A percentile compares a stretch with the other conserved stretches of the same genome.
These are phyloP conservation scores for Ambrosia artemisiifolia DNA, from an alignment of 129 eudicot genomes.

Conservation along the genomic window DNA sequence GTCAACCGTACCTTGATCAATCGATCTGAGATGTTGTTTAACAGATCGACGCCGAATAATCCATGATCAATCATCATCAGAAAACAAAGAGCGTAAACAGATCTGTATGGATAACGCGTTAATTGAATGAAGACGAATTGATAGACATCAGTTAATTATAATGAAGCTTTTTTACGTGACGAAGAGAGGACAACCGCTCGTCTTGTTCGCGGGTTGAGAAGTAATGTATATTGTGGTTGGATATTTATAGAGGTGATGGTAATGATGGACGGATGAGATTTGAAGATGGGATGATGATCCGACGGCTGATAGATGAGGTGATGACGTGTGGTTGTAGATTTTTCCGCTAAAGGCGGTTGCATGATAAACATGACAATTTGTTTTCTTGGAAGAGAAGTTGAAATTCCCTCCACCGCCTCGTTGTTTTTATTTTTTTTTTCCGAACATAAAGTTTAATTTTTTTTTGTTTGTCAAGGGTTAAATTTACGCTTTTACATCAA, in stretches of 20 bases:
- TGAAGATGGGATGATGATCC: not conserved
- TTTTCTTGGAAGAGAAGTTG: not conserved
- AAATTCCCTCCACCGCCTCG: not conserved
- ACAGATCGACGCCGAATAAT: not conserved
- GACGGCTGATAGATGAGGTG: conserved; percentile 6
- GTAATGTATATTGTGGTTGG: no score
- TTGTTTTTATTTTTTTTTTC: no score
- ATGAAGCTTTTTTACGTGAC: no score
- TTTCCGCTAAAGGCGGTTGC: conserved; percentile 21
- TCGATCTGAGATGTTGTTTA: not conserved
- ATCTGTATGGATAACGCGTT: not conserved
- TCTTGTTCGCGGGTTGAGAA: no score
- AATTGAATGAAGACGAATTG: not conserved
- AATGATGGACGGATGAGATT: conserved; percentile 23
- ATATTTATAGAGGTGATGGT: conserved; percentile 13
- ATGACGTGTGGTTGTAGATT: conserved; percentile 17
- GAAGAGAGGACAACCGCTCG: no score
- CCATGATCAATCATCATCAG: no score
- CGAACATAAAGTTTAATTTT: no score
- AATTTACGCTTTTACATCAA: no score
- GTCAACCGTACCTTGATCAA: conserved; percentile 2
- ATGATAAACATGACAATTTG: not conserved
- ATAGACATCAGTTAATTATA: no score
- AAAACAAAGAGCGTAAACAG: conserved; percentile 8
- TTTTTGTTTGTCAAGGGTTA: no score